Conservation (phyloP, 2,329 filamentous ascomycete genomes). For the Fusarium tanahbumbuense region DNA sequence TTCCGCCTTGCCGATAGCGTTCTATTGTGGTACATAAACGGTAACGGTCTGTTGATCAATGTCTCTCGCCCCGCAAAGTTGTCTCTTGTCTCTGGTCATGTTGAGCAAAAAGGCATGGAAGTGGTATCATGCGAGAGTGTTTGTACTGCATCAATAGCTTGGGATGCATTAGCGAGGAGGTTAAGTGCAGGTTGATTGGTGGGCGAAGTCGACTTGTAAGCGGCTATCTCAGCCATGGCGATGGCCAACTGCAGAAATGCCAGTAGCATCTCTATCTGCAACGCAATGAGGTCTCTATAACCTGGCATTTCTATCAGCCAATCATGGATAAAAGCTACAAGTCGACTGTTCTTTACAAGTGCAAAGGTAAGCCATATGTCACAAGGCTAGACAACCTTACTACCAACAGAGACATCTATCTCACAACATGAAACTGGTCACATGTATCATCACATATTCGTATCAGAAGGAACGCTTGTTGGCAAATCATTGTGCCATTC, state of each 20-base stretch:
- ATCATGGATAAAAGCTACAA: neutral
- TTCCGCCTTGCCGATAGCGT: neutral
- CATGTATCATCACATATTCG: neutral
- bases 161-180: neutral
- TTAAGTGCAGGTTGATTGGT: neutral
- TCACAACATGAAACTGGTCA: neutral
- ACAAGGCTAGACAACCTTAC: neutral
- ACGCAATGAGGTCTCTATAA: neutral
- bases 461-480: neutral
- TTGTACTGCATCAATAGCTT: constrained; percentile 6
- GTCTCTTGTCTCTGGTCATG: neutral
- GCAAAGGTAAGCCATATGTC: neutral
- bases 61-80: neutral
- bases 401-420: neutral
- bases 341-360: neutral
- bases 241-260: neutral
- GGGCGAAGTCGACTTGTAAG: neutral
- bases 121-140: neutral
- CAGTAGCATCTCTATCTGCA: neutral
- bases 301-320: neutral
- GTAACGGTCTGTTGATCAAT: constrained; percentile 1
- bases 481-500: constrained; percentile 33
- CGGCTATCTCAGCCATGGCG: neutral
- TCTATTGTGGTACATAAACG: neutral
- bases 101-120: neutral